These are phyloP conservation scores for Cymbopogon citratus DNA, from an alignment of 176 grass and related monocot genomes.

Conservation along the genomic window DNA sequence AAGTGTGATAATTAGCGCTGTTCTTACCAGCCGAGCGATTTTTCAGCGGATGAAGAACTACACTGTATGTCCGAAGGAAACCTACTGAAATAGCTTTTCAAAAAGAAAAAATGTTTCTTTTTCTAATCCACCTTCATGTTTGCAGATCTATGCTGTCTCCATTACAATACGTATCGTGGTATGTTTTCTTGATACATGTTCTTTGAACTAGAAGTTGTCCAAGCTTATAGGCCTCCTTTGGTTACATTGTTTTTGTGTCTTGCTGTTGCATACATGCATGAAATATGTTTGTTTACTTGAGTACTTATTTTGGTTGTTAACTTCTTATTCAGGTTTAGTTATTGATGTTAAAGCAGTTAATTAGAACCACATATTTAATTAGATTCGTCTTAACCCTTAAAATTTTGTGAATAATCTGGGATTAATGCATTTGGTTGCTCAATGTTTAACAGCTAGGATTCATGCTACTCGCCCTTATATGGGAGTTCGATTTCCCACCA, in stretches of 20 bases:
- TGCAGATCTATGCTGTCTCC: constrained; percentile 51
- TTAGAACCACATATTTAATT: not conserved
- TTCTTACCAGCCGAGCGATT: constrained; percentile 23
- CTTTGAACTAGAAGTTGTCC: not conserved
- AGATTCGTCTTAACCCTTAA: constrained; percentile 4
- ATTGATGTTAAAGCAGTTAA: not conserved
- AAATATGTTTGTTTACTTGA: not conserved
- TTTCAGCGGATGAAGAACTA: constrained; percentile 39
- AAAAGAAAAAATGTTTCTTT: not conserved
- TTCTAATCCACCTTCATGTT: not conserved
- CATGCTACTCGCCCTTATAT: constrained; percentile 56
- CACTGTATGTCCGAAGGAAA: constrained; percentile 20
- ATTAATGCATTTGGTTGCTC: not conserved
- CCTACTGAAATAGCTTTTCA: not conserved
- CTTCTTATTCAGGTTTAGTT: not conserved
- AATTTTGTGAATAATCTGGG: not conserved
- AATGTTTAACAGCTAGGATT: constrained; percentile 48
- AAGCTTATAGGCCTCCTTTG: not conserved
- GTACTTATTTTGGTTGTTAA: not conserved
- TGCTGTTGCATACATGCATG: not conserved
- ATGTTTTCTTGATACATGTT: not conserved
- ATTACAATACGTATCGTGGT: constrained; percentile 59
- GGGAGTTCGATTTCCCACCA: constrained; percentile 47
- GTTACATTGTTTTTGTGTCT: not conserved
- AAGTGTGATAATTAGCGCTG: constrained; percentile 31